Evolutionary conservation across 495 filamentous ascomycete genomes (phyloP), one percentile per base, ranked within the genome.

Genomic region (Neurospora sp.): DNA sequence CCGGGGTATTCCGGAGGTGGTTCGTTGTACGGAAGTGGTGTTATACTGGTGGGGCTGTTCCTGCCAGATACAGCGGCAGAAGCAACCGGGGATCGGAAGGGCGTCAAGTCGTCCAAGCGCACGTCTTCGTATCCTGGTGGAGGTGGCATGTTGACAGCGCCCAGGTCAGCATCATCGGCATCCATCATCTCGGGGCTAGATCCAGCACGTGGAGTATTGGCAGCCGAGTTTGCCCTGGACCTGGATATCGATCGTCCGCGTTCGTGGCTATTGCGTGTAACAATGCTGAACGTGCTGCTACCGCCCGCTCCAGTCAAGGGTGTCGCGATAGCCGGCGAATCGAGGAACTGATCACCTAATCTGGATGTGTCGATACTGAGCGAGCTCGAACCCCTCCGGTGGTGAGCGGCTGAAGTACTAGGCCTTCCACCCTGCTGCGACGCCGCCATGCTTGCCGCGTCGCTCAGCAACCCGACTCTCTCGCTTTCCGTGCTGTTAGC

Each of bases 401-500:
- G 80, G 72, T 83, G 81, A 72, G 75, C 72, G 31, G 62, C 54
- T 40, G 39, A 39, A 70, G 76, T 48, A 70, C 42, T 37, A 42
- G 31, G 39, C 36, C 31, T 71, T 40, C 36, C 28, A 10, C 38
- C 54, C 54, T 62, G 34, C 24, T 66, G 39, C 38, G 21, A 40
- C 13, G 71, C 71, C 8, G 81, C 85, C 75, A 92, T 90, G 74
- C 86, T 87, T 4, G 90, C 90, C 10, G 92, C 89, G 73, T 92
- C 89, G 28, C 88, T 89, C 5, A 97, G 84, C 4, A 97, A 85
- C 3, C 93, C 93, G 17, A 89, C 83, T 17, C 89, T 83, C 77
- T 97, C 92, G 43, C 91, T 93, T 74, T 95, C 93, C 31, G 85
- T 85, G 69, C 92, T 95, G 76, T 90, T 91, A 21, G 93, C 93